Evolutionary conservation across 1,139 yeast genomes (phyloP), one percentile per base, ranked within the genome.

Genomic region (Wickerhamiella infanticola): DNA sequence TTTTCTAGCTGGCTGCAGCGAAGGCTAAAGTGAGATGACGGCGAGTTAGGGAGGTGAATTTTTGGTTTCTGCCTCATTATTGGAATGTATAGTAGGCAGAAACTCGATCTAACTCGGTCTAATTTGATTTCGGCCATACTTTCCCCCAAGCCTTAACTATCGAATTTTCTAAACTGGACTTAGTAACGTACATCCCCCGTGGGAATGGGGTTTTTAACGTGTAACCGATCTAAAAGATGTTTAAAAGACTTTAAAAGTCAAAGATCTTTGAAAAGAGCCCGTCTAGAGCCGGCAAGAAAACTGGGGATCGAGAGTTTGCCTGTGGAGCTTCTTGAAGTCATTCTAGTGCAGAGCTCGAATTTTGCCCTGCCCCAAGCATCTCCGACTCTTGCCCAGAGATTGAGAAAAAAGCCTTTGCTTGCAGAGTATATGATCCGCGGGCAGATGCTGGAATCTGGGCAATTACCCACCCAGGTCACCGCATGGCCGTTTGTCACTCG

Each of bases 401-500:
- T 55, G 6, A 24, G 42, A 24, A 50, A 51, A 6, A 33, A 49
- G 3, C 36, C 13, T 3, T 38, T 37, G 13, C 41, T 52, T 7
- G 50, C 46, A 24, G 13, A 35, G 7, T 26, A 26, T 3, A 11
- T 52, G 37, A 37, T 54, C 9, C 37, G 29, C 5, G 42, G 42
- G 8, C 47, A 45, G 33, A 3, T 49, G 25, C 25, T 5, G 1
- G 33, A 39, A 4, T 37, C 38, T 5, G 40, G 43, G 3, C 40
- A 38, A 9, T 26, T 47, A 18, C 47, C 49, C 7, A 38, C 31
- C 1, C 31, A 31, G 1, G 45, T 46, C 23, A 23, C 41, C 11
- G 8, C 25, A 23, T 47, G 51, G 49, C 52, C 54, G 5, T 54
- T 53, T 38, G 46, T 53, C 24, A 46, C 49, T 7, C 41, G 35